A percentile compares a stretch with the other conserved stretches of the same genome.
Evolutionary conservation across 441 rosid species (phyloP).

Genomic region (Iberis amara): DNA sequence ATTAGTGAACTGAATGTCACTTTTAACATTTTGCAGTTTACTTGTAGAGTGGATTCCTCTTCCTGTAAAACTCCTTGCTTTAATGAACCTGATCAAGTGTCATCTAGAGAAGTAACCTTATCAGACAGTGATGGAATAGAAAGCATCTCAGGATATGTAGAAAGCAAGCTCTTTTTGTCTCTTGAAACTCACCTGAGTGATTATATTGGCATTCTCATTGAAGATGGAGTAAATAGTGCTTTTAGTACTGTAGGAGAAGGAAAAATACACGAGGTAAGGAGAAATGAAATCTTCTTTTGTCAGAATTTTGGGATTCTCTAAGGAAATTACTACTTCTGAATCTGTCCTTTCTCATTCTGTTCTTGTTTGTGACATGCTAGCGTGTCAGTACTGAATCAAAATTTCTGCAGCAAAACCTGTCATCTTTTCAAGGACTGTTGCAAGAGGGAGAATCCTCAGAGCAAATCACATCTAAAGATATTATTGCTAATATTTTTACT

Average conservation of each 20-base stretch:
- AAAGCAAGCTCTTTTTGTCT: conserved; percentile 58
- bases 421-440: conserved; percentile 29
- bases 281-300: neutral
- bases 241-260: conserved; percentile 32
- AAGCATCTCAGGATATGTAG: conserved; percentile 48
- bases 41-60: conserved; percentile 35
- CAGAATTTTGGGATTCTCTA: neutral
- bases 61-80: conserved; percentile 36
- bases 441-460: conserved; percentile 32
- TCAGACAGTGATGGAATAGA: conserved; percentile 22
- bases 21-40: conserved; percentile 37
- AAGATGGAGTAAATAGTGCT: conserved; percentile 44
- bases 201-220: conserved; percentile 45
- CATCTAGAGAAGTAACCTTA: conserved; percentile 31
- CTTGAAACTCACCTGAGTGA: conserved; percentile 39
- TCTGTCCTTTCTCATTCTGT: conserved; percentile 12
- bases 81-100: conserved; percentile 42
- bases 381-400: conserved; percentile 17
- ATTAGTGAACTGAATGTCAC: conserved; percentile 24
- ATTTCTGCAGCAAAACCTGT: conserved; percentile 41
- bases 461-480: conserved; percentile 35
- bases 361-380: conserved; percentile 19
- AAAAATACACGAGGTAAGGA: conserved; percentile 38
- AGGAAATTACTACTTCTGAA: neutral
- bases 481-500: conserved; percentile 35